Evolutionary conservation across 2,329 filamentous ascomycete genomes (phyloP), one percentile per base, ranked within the genome.

Genomic region (Alternaria dauci): DNA sequence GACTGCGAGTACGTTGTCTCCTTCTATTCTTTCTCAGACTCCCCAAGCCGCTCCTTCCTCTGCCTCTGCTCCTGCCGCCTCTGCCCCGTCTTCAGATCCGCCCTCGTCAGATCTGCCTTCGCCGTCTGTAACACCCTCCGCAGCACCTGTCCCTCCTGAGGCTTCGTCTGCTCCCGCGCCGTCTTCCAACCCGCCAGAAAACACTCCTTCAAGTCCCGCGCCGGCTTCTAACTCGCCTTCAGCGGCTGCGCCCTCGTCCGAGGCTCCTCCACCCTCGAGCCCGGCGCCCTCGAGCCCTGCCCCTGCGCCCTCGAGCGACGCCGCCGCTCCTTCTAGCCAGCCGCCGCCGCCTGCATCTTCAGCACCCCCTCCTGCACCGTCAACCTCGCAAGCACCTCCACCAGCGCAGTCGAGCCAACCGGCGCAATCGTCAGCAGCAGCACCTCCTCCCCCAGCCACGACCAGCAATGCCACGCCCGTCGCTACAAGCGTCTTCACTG

Each of bases 1-100:
- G 58, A 70, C 74, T 65, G 61, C 70, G 61, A 71, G 76, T 78
- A 77, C 72, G 76, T 78, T 72, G 47, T 61, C 69, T 71, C 53
- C 64, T 50, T 65, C 65, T 60, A 54, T 70, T 68, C 23, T 62
- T 54, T 52, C 57, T 41, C 48, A 43, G 34, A 41, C 16, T 16
- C 23, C 32, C 8, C 46, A 47, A 48, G 20, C 16, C 42, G 50
- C 63, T 43, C 41, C 61, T 52, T 58, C 68, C 14, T 59, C 63
- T 50, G 41, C 58, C 46, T 55, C 67, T 54, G 48, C 64, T 23
- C 47, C 69, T 53, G 53, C 65, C 14, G 46, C 46, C 46, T 38
- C 66, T 60, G 54, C 59, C 30, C 54, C 62, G 25, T 50, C 46
- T 25, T 62, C 65, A 34, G 51, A 30, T 59, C 57, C 46, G 46